Evolutionary conservation across 441 rosid genomes (phyloP).

Genomic region (Raphanus hybrid): DNA sequence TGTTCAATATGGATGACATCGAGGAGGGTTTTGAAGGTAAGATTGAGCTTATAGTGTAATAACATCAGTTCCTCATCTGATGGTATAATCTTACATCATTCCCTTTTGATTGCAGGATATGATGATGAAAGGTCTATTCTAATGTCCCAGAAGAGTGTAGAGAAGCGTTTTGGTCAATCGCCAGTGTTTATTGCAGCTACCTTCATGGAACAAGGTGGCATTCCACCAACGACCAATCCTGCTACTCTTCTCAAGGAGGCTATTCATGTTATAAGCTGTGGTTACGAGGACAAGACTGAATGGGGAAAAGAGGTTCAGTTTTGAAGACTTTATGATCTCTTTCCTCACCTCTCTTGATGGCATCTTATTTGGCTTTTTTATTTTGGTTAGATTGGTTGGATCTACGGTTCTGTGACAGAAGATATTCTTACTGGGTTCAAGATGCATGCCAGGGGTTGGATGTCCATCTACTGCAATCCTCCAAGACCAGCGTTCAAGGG

Average conservation of each 20-base stretch:
- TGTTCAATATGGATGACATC: slow-evolving; percentile 18
- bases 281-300: slow-evolving; percentile 20
- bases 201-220: slow-evolving; percentile 26
- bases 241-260: slow-evolving; percentile 21
- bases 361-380: not conserved
- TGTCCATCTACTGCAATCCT: slow-evolving; percentile 22
- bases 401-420: slow-evolving; percentile 29
- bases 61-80: not conserved
- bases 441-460: slow-evolving; percentile 25
- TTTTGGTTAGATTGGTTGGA: slow-evolving; percentile 20
- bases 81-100: not conserved
- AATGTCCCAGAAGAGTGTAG: slow-evolving; percentile 1
- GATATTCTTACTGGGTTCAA: slow-evolving; percentile 26
- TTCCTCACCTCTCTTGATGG: not conserved
- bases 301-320: slow-evolving; percentile 27
- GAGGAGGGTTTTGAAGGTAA: slow-evolving; percentile 24
- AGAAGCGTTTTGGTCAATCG: slow-evolving; percentile 28
- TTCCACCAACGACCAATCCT: slow-evolving; percentile 14
- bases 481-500: slow-evolving; percentile 26
- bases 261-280: slow-evolving; percentile 30
- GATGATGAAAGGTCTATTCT: slow-evolving; percentile 18
- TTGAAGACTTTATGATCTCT: not conserved
- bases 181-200: slow-evolving; percentile 22
- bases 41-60: not conserved
- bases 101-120: not conserved